Conservation (phyloP, 192 early-diverging fungal genomes). For the Backusella psychrophila region DNA sequence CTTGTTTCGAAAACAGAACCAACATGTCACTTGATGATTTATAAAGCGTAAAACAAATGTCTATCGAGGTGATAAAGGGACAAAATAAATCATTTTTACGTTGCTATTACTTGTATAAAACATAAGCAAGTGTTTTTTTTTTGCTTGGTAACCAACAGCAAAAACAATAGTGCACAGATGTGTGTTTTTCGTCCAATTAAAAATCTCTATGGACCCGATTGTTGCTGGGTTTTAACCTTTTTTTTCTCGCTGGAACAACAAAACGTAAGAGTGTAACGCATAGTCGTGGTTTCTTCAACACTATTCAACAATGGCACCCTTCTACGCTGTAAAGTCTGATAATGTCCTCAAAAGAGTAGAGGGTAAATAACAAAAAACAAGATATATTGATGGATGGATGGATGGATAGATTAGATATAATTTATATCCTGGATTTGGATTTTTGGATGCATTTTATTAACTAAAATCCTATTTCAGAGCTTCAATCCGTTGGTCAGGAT, state of each 20-base stretch:
- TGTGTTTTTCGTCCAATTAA: background rate
- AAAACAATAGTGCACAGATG: background rate
- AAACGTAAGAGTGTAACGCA: background rate
- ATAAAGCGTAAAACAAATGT: too few species aligned
- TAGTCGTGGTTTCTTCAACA: background rate
- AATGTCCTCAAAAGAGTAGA: conserved; percentile 88
- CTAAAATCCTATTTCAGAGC: conserved; percentile 43
- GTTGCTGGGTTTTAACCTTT: background rate
- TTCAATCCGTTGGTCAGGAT: conserved; percentile 84
- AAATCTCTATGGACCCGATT: background rate
- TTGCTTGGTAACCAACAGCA: too few species aligned
- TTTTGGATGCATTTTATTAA: background rate
- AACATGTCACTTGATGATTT: too few species aligned
- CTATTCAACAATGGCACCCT: conserved; percentile 42
- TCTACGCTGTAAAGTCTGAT: conserved; percentile 67
- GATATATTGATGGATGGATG: background rate
- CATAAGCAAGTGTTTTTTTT: too few species aligned
- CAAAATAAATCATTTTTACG: too few species aligned
- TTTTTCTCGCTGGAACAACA: background rate
- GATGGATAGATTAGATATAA: background rate
- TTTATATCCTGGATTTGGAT: background rate
- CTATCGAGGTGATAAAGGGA: too few species aligned
- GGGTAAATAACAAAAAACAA: conserved; percentile 43
- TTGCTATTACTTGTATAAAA: too few species aligned
- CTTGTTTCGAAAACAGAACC: too few species aligned